These are phyloP conservation scores for Candida freyschussii DNA, from an alignment of 1,139 yeast genomes.

Conservation along the genomic window DNA sequence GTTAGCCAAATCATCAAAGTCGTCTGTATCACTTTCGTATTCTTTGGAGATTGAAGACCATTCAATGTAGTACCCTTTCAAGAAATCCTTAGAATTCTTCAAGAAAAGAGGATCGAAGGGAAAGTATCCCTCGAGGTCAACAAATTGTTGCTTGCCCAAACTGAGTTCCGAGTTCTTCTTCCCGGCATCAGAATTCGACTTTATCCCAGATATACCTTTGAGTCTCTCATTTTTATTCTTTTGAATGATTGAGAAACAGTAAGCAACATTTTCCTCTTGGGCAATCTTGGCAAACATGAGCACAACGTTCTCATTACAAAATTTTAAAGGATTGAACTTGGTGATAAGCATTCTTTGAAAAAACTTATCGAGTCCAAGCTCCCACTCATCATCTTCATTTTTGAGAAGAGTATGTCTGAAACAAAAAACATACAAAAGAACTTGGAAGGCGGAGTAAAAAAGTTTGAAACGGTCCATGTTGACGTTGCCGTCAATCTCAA, in stretches of 20 bases:
- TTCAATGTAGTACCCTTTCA: conserved; percentile 62
- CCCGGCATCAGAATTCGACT: conserved; percentile 3
- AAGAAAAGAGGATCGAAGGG: conserved; percentile 92
- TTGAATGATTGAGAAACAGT: conserved; percentile 90
- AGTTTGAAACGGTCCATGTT: conserved; percentile 79
- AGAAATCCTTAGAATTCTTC: conserved; percentile 51
- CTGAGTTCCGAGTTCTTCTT: conserved; percentile 33
- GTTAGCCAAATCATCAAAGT: conserved; percentile 30
- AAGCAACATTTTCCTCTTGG: conserved; percentile 83
- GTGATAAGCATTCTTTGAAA: conserved; percentile 84
- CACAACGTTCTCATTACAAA: conserved; percentile 91
- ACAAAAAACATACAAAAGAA: conserved; percentile 85
- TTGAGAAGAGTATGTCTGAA: conserved; percentile 69
- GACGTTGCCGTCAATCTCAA: conserved; percentile 64
- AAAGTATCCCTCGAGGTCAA: conserved; percentile 86
- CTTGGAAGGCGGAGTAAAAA: conserved; percentile 92
- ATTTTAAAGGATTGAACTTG: conserved; percentile 88
- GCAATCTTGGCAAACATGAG: conserved; percentile 91
- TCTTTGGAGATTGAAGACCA: conserved; percentile 71
- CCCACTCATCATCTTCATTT: conserved; percentile 52
- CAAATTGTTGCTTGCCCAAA: conserved; percentile 67
- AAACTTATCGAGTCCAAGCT: conserved; percentile 74
- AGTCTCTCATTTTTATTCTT: conserved; percentile 59
- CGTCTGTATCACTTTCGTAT: conserved; percentile 50
- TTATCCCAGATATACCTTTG: conserved; percentile 34